Base-by-base conservation (phyloP, 2,329 filamentous ascomycete genomes). In the Pestalotiopsis sp. region DNA sequence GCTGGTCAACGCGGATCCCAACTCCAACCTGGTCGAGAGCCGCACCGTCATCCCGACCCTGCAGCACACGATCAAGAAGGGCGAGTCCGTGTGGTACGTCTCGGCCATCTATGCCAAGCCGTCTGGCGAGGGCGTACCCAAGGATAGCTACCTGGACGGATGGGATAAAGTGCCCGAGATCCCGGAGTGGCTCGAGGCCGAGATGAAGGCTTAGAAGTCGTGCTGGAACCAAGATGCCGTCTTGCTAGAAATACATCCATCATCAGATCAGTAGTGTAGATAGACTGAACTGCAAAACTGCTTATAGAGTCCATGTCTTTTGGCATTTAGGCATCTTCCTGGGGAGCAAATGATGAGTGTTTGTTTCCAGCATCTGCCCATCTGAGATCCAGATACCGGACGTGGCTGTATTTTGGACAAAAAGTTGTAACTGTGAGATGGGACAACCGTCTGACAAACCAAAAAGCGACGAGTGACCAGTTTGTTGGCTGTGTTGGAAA, bases 1-100 rank as follows among this genome's bases (percentile, higher is more conserved):
- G 75, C 82, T 93, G 30, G 88, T 94, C 61, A 89, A 93, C 67
- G 91, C 91, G 11, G 92, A 94, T 76, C 91, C 92, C 6, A 94
- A 94, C 80, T 92, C 90, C 61, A 94, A 94, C 78, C 80, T 94
- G 40, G 83, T 94, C 2, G 89, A 93, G 79, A 88, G 89, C 68
- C 82, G 92, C 68, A 93, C 91, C 3, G 84, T 91, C 56, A 86
- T 94, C 72, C 92, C 92, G 26, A 90, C 90, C 38, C 78, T 94
- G 73, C 87, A 89, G 75, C 84, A 86, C 70, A 89, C 87, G 30
- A 76, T 94, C 44, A 80, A 81, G 65, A 81, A 83, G 58, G 90
- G 87, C 0, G 81, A 87, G 72, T 84, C 82, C 35, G 83, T 81
- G 48, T 93, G 90, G 90, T 92, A 92, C 75, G 84, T 91, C 3